These are phyloP conservation scores for Phalaenopsis aphrodite DNA, from an alignment of 106 monocot species.

Conservation along the genomic window DNA sequence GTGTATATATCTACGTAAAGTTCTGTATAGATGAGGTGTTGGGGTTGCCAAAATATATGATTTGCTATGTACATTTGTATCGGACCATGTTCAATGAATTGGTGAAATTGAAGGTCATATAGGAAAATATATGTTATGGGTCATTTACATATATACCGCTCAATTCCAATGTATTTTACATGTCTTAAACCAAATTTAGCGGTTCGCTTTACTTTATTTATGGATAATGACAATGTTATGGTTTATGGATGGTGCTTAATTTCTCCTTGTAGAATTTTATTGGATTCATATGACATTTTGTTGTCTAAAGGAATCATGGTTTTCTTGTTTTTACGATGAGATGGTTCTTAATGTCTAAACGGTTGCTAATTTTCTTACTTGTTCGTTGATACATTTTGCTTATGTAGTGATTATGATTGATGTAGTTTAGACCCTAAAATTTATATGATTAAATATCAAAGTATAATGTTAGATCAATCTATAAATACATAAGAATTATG, in stretches of 20 bases:
- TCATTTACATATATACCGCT: too few relatives aligned
- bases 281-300: not conserved
- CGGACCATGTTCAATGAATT: not conserved
- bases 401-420: slow-evolving; percentile 13
- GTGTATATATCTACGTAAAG: not conserved
- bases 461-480: too few relatives aligned
- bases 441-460: too few relatives aligned
- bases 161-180: not conserved
- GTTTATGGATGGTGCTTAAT: too few relatives aligned
- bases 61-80: not conserved
- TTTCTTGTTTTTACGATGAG: not conserved
- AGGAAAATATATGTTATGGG: too few relatives aligned
- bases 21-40: not conserved
- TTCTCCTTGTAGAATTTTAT: not conserved
- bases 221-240: not conserved
- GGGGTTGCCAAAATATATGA: not conserved
- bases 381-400: slow-evolving; percentile 41
- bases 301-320: not conserved
- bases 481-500: too few relatives aligned
- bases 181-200: not conserved
- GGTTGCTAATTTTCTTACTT: slow-evolving; percentile 64
- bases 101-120: not conserved
- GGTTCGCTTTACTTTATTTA: not conserved
- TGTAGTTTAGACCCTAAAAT: too few relatives aligned
- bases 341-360: slow-evolving; percentile 25